Evolutionary conservation across 768 basidiomycete genomes (phyloP).

Genomic region (Leccinum sublutescens): DNA sequence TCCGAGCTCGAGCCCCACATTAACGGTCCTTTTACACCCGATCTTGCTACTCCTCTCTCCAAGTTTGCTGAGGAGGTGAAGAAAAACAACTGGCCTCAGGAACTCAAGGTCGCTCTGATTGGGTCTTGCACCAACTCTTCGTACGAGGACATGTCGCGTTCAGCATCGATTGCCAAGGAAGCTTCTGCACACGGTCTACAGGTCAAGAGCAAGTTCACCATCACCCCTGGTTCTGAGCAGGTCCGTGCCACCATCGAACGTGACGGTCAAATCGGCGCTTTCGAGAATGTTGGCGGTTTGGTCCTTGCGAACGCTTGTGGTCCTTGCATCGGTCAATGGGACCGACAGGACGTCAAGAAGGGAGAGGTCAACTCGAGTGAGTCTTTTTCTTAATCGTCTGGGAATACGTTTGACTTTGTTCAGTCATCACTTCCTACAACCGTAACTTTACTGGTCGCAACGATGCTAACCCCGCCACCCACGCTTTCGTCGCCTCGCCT

Average conservation of each 20-base stretch:
- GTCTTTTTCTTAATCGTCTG: conserved; percentile 28
- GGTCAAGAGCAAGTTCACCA: conserved; percentile 92
- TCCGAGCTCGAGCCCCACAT: conserved; percentile 98
- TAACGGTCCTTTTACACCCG: conserved; percentile 99
- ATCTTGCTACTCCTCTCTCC: conserved; percentile 97
- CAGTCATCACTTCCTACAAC: conserved; percentile 99
- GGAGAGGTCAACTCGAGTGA: conserved; percentile 93
- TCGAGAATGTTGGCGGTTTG: conserved; percentile 86
- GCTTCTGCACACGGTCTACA: conserved; percentile 84
- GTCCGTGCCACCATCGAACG: conserved; percentile 97
- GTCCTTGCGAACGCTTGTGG: conserved; percentile 99
- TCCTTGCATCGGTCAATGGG: conserved; percentile 99
- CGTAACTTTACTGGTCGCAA: conserved; percentile 99
- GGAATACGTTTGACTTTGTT: conserved; percentile 1
- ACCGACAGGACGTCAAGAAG: conserved; percentile 94
- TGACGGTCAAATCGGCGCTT: conserved; percentile 87
- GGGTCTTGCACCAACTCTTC: conserved; percentile 99
- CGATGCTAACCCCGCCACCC: conserved; percentile 98
- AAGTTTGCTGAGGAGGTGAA: conserved; percentile 90
- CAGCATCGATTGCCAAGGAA: conserved; percentile 89
- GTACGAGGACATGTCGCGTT: conserved; percentile 99
- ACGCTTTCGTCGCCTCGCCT: conserved; percentile 92
- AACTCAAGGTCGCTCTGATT: conserved; percentile 96
- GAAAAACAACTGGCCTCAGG: conserved; percentile 95
- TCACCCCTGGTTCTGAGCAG: conserved; percentile 98